phyloP scores from a whole-genome alignment of 2,329 filamentous ascomycete species.

The Malbranchea cinnamomea region DNA sequence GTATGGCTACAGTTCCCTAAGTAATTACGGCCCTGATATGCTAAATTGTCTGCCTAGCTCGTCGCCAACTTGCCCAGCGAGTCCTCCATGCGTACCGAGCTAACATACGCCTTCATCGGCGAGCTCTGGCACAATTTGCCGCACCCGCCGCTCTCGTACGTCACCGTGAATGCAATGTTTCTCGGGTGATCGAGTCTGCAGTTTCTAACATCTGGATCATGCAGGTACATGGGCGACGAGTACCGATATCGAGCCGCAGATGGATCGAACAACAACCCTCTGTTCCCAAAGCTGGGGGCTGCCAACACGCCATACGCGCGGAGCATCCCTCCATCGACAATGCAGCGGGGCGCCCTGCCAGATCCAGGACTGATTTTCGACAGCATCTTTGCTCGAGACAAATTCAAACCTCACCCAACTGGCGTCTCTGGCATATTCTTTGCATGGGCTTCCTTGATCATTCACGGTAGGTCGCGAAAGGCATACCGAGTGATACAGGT shows the following conservation, averaged over 20 bases:
- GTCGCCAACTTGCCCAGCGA: constrained; percentile 48
- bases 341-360: constrained; percentile 12
- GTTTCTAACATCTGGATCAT: constrained; percentile 16
- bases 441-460: constrained; percentile 38
- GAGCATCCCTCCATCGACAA: constrained; percentile 10
- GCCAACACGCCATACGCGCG: constrained; percentile 17
- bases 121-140: constrained; percentile 58
- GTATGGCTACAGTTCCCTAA: constrained; percentile 15
- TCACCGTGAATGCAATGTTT: constrained; percentile 21
- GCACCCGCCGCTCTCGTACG: constrained; percentile 54
- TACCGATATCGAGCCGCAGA: constrained; percentile 20
- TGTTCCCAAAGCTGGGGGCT: constrained; percentile 14
- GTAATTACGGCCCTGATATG: constrained; percentile 1
- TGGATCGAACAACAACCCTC: constrained; percentile 14
- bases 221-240: constrained; percentile 18
- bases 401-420: constrained; percentile 24
- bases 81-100: constrained; percentile 44
- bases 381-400: constrained; percentile 34
- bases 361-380: constrained; percentile 17
- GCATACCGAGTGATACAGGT: too few relatives aligned
- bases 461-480: constrained; percentile 26
- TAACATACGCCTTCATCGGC: constrained; percentile 54
- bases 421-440: constrained; percentile 34
- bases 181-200: constrained; percentile 12
- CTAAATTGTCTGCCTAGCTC: constrained; percentile 27